Conservation (phyloP, 2,329 filamentous ascomycete genomes). For the Drechslera avenae region DNA sequence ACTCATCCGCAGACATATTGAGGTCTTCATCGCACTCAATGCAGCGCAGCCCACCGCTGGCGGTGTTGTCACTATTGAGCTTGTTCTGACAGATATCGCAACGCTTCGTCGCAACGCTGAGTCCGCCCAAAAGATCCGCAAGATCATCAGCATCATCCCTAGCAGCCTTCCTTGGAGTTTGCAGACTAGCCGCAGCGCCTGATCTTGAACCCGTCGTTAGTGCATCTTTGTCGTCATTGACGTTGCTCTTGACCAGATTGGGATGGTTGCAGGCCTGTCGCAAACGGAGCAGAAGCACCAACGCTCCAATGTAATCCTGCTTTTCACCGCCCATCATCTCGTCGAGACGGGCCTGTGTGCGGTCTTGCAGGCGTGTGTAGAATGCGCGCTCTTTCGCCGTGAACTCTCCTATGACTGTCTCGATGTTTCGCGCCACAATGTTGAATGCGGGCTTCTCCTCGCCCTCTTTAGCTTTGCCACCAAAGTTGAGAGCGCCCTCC, state of each 20-base stretch:
- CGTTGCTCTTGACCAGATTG: slow-evolving; percentile 80
- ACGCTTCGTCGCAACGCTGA: slow-evolving; percentile 76
- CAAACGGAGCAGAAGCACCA: slow-evolving; percentile 87
- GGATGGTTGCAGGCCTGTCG: slow-evolving; percentile 96
- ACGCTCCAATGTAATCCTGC: slow-evolving; percentile 88
- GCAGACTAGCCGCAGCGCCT: slow-evolving; percentile 44
- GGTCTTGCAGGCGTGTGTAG: slow-evolving; percentile 80
- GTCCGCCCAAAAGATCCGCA: slow-evolving; percentile 81
- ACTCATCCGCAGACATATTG: slow-evolving; percentile 56
- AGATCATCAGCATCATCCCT: slow-evolving; percentile 77
- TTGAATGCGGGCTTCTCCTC: slow-evolving; percentile 73
- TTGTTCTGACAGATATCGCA: slow-evolving; percentile 83
- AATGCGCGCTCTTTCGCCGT: slow-evolving; percentile 80
- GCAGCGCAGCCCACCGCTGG: slow-evolving; percentile 65
- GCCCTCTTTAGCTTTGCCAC: slow-evolving; percentile 67
- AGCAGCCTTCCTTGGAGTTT: slow-evolving; percentile 47
- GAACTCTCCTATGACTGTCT: slow-evolving; percentile 78
- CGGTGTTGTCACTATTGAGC: slow-evolving; percentile 63
- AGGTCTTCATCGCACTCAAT: slow-evolving; percentile 76
- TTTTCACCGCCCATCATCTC: slow-evolving; percentile 82
- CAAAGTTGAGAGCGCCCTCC: slow-evolving; percentile 78
- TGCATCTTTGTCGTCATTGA: slow-evolving; percentile 87
- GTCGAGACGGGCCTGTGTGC: slow-evolving; percentile 84
- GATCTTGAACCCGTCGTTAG: slow-evolving; percentile 65
- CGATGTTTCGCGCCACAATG: slow-evolving; percentile 87